Evolutionary conservation across 371 early-diverging fungal genomes (phyloP).

Genomic region (Circinella minor): DNA sequence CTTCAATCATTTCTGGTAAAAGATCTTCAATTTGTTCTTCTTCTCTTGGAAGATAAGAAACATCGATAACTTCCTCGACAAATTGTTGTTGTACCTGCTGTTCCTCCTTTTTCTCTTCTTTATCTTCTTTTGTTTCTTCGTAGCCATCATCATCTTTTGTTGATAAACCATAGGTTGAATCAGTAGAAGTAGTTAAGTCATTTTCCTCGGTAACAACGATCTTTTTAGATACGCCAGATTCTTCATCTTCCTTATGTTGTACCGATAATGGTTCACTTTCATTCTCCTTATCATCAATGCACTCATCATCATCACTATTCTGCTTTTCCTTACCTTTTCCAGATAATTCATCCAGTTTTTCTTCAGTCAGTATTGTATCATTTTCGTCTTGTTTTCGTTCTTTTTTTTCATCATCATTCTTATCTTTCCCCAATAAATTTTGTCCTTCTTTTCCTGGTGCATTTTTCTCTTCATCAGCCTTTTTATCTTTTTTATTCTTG

Average conservation of each 20-base stretch:
- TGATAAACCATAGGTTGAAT: neutral
- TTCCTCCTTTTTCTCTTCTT: neutral
- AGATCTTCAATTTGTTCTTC: neutral
- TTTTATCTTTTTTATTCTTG: neutral
- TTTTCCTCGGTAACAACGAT: neutral
- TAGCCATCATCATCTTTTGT: neutral
- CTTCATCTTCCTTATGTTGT: neutral
- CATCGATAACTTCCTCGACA: neutral
- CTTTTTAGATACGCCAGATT: constrained; percentile 3
- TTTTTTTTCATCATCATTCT: neutral
- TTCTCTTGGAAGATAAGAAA: neutral
- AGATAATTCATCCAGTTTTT: neutral
- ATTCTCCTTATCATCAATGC: neutral
- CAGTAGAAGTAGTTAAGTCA: neutral
- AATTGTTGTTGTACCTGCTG: no score
- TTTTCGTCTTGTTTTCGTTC: neutral
- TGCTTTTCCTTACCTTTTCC: neutral
- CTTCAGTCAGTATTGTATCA: neutral
- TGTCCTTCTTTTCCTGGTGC: constrained; percentile 6
- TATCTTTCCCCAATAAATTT: neutral
- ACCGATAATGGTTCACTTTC: neutral
- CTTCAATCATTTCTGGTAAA: constrained; percentile 3
- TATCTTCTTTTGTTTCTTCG: neutral
- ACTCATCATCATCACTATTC: neutral
- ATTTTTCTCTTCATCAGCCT: neutral